Evolutionary conservation across 352 stramenopile genomes (phyloP).

Genomic region (Globisporangium nodosum): DNA sequence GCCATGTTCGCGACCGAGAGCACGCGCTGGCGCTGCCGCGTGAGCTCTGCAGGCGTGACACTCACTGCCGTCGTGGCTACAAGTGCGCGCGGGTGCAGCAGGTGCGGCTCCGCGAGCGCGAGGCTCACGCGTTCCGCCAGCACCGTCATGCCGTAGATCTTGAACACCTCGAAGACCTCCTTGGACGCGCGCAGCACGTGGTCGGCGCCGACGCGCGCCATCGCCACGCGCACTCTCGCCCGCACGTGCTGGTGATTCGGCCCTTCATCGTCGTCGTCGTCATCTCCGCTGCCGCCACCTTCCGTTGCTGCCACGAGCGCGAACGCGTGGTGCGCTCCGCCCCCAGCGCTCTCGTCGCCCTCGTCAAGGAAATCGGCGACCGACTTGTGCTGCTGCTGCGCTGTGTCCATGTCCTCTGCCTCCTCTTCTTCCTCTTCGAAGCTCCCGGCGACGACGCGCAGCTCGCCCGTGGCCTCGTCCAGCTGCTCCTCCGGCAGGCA

Average conservation of each 20-base stretch:
- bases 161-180: constrained; percentile 80
- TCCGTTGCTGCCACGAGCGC: not conserved
- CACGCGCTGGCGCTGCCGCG: constrained; percentile 42
- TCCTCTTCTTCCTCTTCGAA: constrained; percentile 19
- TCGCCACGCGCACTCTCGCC: constrained; percentile 11
- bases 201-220: constrained; percentile 22
- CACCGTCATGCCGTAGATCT: constrained; percentile 77
- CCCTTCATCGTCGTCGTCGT: not conserved
- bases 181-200: constrained; percentile 52
- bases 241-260: not conserved
- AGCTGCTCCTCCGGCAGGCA: constrained; percentile 57
- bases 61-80: not conserved
- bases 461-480: constrained; percentile 47
- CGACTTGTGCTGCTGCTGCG: constrained; percentile 16
- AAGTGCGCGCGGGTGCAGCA: not conserved
- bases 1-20: constrained; percentile 61
- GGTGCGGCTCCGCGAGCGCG: constrained; percentile 30
- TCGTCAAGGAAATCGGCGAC: constrained; percentile 37
- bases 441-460: constrained; percentile 35
- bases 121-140: constrained; percentile 65
- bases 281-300: constrained; percentile 11
- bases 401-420: constrained; percentile 3
- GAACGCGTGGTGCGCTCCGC: constrained; percentile 29
- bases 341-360: constrained; percentile 13
- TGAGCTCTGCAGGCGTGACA: constrained; percentile 44